phyloP scores from a whole-genome alignment of 2,329 filamentous ascomycete species.

The Zasmidium angulare region DNA sequence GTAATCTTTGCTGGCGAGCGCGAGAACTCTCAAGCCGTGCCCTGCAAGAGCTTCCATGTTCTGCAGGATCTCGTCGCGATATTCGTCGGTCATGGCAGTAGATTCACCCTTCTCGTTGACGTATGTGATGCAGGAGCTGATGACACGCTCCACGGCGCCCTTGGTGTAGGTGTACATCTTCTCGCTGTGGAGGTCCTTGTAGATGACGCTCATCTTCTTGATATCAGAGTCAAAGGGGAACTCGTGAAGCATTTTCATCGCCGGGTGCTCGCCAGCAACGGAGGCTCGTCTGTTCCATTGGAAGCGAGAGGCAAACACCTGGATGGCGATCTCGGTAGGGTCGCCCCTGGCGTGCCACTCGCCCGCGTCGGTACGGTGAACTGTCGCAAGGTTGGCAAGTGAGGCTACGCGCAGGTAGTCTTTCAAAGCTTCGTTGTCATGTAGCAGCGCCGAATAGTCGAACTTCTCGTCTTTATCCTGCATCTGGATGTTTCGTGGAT shows the following conservation, averaged over 20 bases:
- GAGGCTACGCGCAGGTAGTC: constrained; percentile 61
- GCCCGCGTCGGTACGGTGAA: constrained; percentile 57
- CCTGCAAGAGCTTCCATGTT: constrained; percentile 70
- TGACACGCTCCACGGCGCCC: constrained; percentile 68
- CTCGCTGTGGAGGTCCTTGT: constrained; percentile 58
- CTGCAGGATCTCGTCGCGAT: constrained; percentile 56
- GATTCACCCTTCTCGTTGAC: constrained; percentile 32
- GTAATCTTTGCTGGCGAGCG: constrained; percentile 56
- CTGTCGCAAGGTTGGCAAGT: constrained; percentile 64
- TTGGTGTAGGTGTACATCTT: constrained; percentile 58
- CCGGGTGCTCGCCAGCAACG: constrained; percentile 28
- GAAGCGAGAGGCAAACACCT: constrained; percentile 71
- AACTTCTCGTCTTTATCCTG: constrained; percentile 18
- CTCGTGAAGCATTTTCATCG: constrained; percentile 63
- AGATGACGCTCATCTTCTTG: constrained; percentile 76
- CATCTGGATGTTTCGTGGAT: constrained; percentile 22
- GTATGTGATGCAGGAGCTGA: constrained; percentile 59
- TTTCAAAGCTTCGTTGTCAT: constrained; percentile 50
- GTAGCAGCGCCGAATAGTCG: constrained; percentile 35
- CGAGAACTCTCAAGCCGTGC: constrained; percentile 64
- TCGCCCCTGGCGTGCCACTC: constrained; percentile 66
- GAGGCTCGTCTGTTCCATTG: constrained; percentile 32
- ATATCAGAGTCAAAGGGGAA: constrained; percentile 73
- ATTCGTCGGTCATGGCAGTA: constrained; percentile 54
- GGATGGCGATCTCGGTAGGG: constrained; percentile 72